These are phyloP conservation scores for Neocallimastix lanati DNA, from an alignment of 192 early-diverging fungal species.

Conservation along the genomic window DNA sequence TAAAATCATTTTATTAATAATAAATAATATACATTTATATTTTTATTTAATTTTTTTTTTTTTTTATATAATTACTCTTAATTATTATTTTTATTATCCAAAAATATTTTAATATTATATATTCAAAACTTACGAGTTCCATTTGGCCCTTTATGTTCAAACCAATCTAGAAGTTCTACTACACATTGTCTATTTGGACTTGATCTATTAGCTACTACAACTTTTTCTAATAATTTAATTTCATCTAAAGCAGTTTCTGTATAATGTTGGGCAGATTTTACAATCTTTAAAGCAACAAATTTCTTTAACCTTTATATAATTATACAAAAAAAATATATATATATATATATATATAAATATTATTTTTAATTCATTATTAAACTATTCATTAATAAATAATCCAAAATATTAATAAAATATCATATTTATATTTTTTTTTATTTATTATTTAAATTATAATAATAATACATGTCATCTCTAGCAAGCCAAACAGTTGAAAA, in stretches of 20 bases:
- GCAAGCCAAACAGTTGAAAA: slow-evolving; percentile 97
- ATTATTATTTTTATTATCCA: too few relatives aligned
- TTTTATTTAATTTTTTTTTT: too few relatives aligned
- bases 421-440: too few relatives aligned
- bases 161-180: slow-evolving; percentile 80
- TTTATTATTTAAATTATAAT: too few relatives aligned
- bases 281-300: slow-evolving; percentile 89
- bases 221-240: slow-evolving; percentile 75
- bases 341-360: background rate
- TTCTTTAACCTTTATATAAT: slow-evolving; percentile 46
- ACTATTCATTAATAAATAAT: too few relatives aligned
- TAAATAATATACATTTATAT: too few relatives aligned
- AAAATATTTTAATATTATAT: too few relatives aligned
- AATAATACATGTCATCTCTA: slow-evolving; percentile 48
- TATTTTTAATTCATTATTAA: too few relatives aligned
- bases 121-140: slow-evolving; percentile 35
- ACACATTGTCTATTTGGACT: slow-evolving; percentile 44
- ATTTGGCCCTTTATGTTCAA: slow-evolving; percentile 72
- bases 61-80: too few relatives aligned
- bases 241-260: slow-evolving; percentile 91
- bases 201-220: slow-evolving; percentile 21
- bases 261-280: slow-evolving; percentile 88
- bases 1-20: background rate
- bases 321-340: too few relatives aligned
- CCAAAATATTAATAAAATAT: too few relatives aligned